Conservation (phyloP, 768 basidiomycete species). For the Tricholoma bakamatsutake region DNA sequence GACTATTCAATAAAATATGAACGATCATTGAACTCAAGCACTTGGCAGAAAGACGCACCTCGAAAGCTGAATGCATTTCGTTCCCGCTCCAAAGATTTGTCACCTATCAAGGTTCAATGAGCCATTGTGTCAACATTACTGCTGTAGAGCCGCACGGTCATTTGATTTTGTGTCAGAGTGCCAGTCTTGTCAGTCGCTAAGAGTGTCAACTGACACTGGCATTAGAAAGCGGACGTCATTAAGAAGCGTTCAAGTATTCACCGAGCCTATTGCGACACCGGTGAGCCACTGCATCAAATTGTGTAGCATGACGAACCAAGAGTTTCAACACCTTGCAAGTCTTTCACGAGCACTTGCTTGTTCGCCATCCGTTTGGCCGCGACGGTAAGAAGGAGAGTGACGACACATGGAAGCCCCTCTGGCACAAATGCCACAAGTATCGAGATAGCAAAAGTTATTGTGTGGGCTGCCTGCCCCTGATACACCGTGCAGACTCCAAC, state of each 20-base stretch:
- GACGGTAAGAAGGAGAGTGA: constrained; percentile 61
- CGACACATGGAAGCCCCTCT: constrained; percentile 61
- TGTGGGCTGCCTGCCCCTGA: constrained; percentile 52
- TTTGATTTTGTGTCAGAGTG: constrained; percentile 65
- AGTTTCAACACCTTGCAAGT: constrained; percentile 68
- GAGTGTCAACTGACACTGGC: constrained; percentile 43
- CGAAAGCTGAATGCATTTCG: constrained; percentile 61
- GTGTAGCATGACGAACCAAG: constrained; percentile 36
- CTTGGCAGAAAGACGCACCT: constrained; percentile 25
- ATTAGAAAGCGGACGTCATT: constrained; percentile 6
- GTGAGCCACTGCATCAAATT: neutral
- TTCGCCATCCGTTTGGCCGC: constrained; percentile 68
- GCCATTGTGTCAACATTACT: neutral
- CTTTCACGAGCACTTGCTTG: constrained; percentile 69
- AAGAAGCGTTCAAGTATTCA: constrained; percentile 13
- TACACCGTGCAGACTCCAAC: constrained; percentile 64
- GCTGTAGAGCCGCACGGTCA: constrained; percentile 41
- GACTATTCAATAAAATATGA: constrained; percentile 29
- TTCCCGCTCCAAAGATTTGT: constrained; percentile 62
- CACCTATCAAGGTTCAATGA: constrained; percentile 28
- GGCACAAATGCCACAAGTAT: constrained; percentile 58
- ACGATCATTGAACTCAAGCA: neutral
- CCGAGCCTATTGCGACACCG: constrained; percentile 41
- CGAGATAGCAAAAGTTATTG: constrained; percentile 58
- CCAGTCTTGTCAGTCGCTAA: constrained; percentile 72